Percentiles rank a stretch among this genome's conserved stretches.
Conservation (phyloP, 805 yeast species). For the Kazachstania taianensis region DNA sequence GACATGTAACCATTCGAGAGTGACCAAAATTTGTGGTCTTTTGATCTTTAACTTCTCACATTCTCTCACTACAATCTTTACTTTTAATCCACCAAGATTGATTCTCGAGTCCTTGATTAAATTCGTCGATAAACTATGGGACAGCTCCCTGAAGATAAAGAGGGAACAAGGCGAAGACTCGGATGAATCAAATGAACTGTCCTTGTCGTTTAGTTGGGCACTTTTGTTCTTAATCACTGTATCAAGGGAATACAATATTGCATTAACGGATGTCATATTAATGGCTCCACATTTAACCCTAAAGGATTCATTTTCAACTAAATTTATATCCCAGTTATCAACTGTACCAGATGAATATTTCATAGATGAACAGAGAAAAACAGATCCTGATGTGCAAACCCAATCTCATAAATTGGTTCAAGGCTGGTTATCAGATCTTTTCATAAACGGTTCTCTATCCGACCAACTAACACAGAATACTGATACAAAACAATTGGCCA, state of each 20-base stretch:
- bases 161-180: conserved; percentile 21
- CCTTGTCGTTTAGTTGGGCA: conserved; percentile 58
- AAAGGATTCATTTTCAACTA: conserved; percentile 26
- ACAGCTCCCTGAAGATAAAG: conserved; percentile 7
- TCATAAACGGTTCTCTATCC: conserved; percentile 75
- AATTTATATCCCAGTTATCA: conserved; percentile 20
- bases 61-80: conserved; percentile 35
- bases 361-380: conserved; percentile 22
- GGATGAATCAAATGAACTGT: conserved; percentile 39
- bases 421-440: conserved; percentile 74
- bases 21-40: conserved; percentile 44
- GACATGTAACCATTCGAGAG: conserved; percentile 33
- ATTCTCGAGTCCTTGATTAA: conserved; percentile 37
- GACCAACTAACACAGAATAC: conserved; percentile 69
- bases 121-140: conserved; percentile 40
- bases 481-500: conserved; percentile 55
- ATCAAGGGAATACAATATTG: conserved; percentile 32
- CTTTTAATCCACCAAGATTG: conserved; percentile 36
- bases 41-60: conserved; percentile 35
- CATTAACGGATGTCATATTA: conserved; percentile 22
- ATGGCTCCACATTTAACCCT: conserved; percentile 9
- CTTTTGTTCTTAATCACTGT: conserved; percentile 37
- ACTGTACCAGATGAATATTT: conserved; percentile 16
- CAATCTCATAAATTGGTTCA: conserved; percentile 33
- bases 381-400: conserved; percentile 17